Evolutionary conservation across 2,329 filamentous ascomycete species (phyloP).

Genomic region (Zymoseptoria brevis): DNA sequence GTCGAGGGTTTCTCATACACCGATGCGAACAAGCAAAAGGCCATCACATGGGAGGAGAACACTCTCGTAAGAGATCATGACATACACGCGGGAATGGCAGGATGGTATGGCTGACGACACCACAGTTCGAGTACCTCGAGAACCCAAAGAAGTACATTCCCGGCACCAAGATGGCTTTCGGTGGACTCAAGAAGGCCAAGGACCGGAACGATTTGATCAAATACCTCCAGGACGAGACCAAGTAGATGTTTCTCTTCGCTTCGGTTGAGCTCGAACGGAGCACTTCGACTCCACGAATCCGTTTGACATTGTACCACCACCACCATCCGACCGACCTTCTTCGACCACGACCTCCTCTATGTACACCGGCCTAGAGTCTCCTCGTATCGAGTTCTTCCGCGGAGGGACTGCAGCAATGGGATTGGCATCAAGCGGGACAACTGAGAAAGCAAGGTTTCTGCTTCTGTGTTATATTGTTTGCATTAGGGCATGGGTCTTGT

Average conservation of each 20-base stretch:
- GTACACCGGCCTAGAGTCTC: neutral
- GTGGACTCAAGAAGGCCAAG: constrained; percentile 99
- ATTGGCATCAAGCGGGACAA: neutral
- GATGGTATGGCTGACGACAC: constrained; percentile 6
- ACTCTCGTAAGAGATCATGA: constrained; percentile 56
- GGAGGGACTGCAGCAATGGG: neutral
- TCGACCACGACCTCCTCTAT: neutral
- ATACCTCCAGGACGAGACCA: constrained; percentile 62
- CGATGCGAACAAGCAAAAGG: constrained; percentile 98
- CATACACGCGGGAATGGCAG: neutral
- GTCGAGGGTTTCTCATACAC: constrained; percentile 95
- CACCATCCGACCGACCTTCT: neutral
- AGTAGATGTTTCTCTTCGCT: constrained; percentile 44
- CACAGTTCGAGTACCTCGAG: constrained; percentile 92
- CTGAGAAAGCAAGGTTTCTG: neutral
- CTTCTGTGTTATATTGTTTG: neutral
- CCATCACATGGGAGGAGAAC: constrained; percentile 76
- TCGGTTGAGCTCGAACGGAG: neutral
- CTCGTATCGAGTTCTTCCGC: neutral
- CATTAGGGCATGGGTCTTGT: neutral
- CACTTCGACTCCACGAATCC: neutral
- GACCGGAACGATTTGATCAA: constrained; percentile 98
- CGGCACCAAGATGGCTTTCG: constrained; percentile 99
- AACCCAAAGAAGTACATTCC: constrained; percentile 99
- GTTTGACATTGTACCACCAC: neutral